These are phyloP conservation scores for Leptomonas seymouri DNA, from an alignment of 208 protist genomes.

Conservation along the genomic window DNA sequence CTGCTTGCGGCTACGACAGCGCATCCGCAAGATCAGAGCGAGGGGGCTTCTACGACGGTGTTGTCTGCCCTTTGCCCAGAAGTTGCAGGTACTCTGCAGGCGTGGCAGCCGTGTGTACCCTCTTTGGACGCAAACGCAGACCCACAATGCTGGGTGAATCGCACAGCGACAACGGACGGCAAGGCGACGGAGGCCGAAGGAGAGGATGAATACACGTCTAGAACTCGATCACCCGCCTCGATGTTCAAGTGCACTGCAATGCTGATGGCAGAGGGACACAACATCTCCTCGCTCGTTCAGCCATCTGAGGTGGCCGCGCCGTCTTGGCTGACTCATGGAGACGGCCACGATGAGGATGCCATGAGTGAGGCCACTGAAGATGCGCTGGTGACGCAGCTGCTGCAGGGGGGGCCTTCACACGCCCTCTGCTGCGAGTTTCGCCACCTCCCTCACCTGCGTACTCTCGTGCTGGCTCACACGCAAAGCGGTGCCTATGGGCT, in stretches of 20 bases:
- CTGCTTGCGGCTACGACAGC: not conserved
- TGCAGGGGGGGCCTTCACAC: not conserved
- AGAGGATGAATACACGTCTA: not conserved
- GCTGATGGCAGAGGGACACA: not conserved
- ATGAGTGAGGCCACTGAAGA: not conserved
- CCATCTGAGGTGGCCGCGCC: slow-evolving; percentile 19
- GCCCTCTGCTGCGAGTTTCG: slow-evolving; percentile 13
- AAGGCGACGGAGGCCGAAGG: not conserved
- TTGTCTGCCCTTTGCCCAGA: slow-evolving; percentile 10
- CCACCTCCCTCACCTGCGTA: slow-evolving; percentile 35
- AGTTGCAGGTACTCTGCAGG: slow-evolving; percentile 7
- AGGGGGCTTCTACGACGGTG: not conserved
- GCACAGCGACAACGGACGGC: not conserved
- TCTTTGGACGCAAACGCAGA: not conserved
- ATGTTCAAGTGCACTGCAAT: not conserved
- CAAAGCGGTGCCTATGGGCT: slow-evolving; percentile 33
- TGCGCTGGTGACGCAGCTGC: slow-evolving; percentile 8
- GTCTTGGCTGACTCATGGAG: slow-evolving; percentile 2
- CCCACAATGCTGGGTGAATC: not conserved
- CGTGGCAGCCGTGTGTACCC: slow-evolving; percentile 15
- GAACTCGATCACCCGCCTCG: not conserved
- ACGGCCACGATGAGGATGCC: not conserved
- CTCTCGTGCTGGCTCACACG: slow-evolving; percentile 46
- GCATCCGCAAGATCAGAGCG: not conserved
- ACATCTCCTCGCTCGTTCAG: slow-evolving; percentile 14